Base-by-base conservation (phyloP, 169 alveolate species). In the Plasmodium sp. region DNA sequence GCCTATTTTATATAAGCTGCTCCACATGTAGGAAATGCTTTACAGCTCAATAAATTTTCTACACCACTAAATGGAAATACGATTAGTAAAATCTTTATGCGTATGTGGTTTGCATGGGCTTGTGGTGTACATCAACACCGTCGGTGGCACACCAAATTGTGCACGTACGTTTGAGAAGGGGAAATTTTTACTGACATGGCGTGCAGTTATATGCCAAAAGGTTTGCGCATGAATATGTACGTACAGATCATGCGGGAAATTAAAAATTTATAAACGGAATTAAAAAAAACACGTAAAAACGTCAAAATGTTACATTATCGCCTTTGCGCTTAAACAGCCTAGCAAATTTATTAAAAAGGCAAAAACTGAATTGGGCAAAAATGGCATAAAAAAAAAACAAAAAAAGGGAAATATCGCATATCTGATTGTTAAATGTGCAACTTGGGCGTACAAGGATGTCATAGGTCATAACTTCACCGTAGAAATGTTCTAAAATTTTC, bases 381-480 rank as follows among this genome's bases (percentile, higher is more conserved):
- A 75, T 16, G 74, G 33, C 74, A 62, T 22, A 77, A 39, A 14
- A 77, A 39, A 77, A 77, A 39, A n/a, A 77, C 43, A 34, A 77
- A 77, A 83, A 16, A 12, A 27, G 27, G 48, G 43, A 31, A 45
- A 7, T 39, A 9, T 2, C 39, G 45, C 48, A 34, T 83, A n/a
- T 18, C 27, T n/a, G 16, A 56, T 36, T 58, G n/a, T 34, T 67
- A 58, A 48, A 31, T 51, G n/a, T 22, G 67, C 39, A 51, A 22
- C 75, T 12, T 81, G 39, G 73, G 45, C 14, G 31, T 48, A 18
- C 33, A 7, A 81, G 16, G 18, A 27, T 34, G 67, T 81, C 62
- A 81, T 18, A 27, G 62, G 67, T 81, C 62, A 81, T 18, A 81
- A 81, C 39, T 51, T 51, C 62, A 82, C 56, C 72, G 75, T 67